A percentile compares a stretch with the other conserved stretches of the same genome.
Evolutionary conservation across 2,329 filamentous ascomycete genomes (phyloP).

Genomic region (Fusarium paranaense): DNA sequence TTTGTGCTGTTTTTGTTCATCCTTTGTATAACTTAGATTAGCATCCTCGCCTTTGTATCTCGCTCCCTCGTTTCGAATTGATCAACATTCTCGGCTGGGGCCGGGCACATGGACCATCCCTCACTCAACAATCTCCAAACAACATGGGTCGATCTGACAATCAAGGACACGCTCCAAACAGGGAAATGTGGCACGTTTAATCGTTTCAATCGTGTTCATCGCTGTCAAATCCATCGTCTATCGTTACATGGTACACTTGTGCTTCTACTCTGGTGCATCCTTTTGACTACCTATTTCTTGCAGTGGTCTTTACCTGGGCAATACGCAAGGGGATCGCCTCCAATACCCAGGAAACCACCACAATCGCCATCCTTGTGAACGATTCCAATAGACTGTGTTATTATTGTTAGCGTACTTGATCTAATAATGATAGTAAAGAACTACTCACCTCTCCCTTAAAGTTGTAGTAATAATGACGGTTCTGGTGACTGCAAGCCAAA

Average conservation of each 20-base stretch:
- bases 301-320: constrained; percentile 5
- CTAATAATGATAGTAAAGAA: no score
- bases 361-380: constrained; percentile 7
- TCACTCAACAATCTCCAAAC: neutral
- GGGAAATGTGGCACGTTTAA: neutral
- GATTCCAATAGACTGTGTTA: neutral
- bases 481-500: neutral
- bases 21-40: neutral
- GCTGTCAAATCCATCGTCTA: neutral
- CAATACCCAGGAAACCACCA: neutral
- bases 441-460: constrained; percentile 6
- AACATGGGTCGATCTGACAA: neutral
- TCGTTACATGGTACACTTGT: neutral
- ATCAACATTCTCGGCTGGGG: neutral
- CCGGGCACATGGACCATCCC: neutral
- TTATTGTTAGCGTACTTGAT: neutral
- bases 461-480: constrained; percentile 11
- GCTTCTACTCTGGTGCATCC: neutral
- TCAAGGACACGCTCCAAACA: neutral
- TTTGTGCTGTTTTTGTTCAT: neutral
- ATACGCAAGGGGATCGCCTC: neutral
- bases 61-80: neutral
- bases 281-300: neutral
- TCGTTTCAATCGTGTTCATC: neutral
- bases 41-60: neutral